Conservation (phyloP, 169 alveolate species). For the Haemoproteus tartakovskyi region DNA sequence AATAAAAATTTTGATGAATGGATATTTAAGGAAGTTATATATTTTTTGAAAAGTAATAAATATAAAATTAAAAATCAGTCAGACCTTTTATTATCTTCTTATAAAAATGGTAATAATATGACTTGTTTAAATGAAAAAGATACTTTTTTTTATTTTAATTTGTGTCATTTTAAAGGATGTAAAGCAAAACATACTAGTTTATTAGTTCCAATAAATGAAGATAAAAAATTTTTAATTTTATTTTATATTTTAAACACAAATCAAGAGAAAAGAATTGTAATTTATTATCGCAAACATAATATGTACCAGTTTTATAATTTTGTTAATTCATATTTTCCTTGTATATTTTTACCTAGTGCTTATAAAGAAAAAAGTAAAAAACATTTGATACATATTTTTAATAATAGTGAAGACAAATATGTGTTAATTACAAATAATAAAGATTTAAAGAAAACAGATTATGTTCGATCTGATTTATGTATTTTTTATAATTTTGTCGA, state of each 20-base stretch:
- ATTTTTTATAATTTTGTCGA: slow-evolving; percentile 36
- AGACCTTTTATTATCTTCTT: background rate
- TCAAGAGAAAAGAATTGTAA: slow-evolving; percentile 26
- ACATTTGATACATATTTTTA: slow-evolving; percentile 6
- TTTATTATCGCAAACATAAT: slow-evolving; percentile 40
- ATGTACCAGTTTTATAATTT: slow-evolving; percentile 29
- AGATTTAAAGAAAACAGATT: slow-evolving; percentile 4
- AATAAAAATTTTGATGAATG: slow-evolving; percentile 36
- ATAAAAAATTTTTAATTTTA: slow-evolving; percentile 35
- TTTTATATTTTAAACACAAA: slow-evolving; percentile 15
- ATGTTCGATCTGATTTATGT: slow-evolving; percentile 6
- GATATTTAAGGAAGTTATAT: slow-evolving; percentile 17
- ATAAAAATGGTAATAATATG: background rate
- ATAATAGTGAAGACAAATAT: slow-evolving; percentile 21
- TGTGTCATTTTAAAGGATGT: slow-evolving; percentile 6
- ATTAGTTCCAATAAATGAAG: slow-evolving; percentile 49
- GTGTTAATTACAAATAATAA: slow-evolving; percentile 45
- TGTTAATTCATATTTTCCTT: slow-evolving; percentile 48
- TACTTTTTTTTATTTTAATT: slow-evolving; percentile 6
- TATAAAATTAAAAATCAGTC: slow-evolving; percentile 3
- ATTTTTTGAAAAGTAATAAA: slow-evolving; percentile 15
- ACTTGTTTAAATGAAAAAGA: background rate
- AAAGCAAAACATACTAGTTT: slow-evolving; percentile 18
- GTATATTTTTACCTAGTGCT: slow-evolving; percentile 18
- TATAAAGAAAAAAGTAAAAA: slow-evolving; percentile 8